phyloP scores from a whole-genome alignment of 176 grass and related monocot genomes.

The Zoysia japonica region DNA sequence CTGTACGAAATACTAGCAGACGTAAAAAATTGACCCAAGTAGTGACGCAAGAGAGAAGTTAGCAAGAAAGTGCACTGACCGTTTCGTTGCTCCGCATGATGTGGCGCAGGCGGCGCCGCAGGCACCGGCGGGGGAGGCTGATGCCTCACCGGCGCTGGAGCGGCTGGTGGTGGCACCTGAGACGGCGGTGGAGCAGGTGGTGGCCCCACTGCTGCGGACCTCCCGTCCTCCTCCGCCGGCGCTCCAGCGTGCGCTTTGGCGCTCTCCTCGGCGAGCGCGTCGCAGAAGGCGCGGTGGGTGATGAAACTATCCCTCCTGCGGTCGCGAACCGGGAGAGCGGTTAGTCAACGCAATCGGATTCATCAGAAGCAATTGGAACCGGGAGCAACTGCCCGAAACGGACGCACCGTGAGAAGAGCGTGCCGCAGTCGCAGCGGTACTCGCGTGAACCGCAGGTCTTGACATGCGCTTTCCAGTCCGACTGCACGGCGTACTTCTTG shows the following conservation, averaged over 20 bases:
- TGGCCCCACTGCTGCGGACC: background rate
- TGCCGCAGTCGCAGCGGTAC: slow-evolving; percentile 93
- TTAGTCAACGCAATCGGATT: background rate
- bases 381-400: background rate
- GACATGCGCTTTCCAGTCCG: slow-evolving; percentile 88
- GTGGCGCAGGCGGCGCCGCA: slow-evolving; percentile 1
- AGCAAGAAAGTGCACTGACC: slow-evolving; percentile 13
- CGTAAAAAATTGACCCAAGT: slow-evolving; percentile 17
- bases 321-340: background rate
- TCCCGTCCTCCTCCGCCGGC: slow-evolving; percentile 29
- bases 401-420: slow-evolving; percentile 75
- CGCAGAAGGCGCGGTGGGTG: slow-evolving; percentile 97
- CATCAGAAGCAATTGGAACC: background rate
- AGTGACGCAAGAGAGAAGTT: background rate
- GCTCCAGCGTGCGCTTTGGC: slow-evolving; percentile 50
- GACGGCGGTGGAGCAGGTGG: background rate
- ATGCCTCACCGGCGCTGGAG: slow-evolving; percentile 39
- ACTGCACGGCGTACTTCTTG: slow-evolving; percentile 96
- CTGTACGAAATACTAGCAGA: background rate
- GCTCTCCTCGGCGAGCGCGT: slow-evolving; percentile 92
- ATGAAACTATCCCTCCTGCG: slow-evolving; percentile 98
- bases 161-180: background rate
- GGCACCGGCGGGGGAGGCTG: slow-evolving; percentile 19
- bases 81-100: slow-evolving; percentile 29
- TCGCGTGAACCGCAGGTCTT: slow-evolving; percentile 91